These are phyloP conservation scores for Dalbergia cultrata DNA, from an alignment of 306 rosid genomes.

Conservation along the genomic window DNA sequence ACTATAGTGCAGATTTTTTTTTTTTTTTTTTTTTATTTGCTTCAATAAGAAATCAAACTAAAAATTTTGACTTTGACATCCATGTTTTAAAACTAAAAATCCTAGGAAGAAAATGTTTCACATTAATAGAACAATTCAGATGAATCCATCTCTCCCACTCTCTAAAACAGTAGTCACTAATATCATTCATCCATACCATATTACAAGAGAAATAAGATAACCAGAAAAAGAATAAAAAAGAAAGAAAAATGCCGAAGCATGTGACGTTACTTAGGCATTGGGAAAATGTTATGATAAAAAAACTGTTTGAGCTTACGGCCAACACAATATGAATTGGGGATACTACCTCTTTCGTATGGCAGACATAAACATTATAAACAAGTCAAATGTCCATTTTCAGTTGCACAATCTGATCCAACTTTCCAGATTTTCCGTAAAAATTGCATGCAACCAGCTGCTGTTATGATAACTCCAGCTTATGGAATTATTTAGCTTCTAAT, in stretches of 20 bases:
- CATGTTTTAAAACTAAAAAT: not conserved
- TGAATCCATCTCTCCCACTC: not conserved
- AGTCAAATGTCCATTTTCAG: slow-evolving; percentile 31
- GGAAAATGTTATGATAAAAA: not conserved
- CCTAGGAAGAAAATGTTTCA: not conserved
- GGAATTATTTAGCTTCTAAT: too few relatives aligned
- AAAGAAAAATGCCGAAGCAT: not conserved
- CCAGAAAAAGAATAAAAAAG: not conserved
- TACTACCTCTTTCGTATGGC: not conserved
- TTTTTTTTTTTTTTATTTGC: not conserved
- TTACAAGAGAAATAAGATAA: not conserved
- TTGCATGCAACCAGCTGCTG: too few relatives aligned
- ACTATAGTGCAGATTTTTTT: not conserved
- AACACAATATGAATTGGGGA: not conserved
- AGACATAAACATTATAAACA: not conserved
- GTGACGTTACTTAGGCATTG: not conserved
- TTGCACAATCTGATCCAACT: slow-evolving; percentile 10
- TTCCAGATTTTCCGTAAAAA: not conserved
- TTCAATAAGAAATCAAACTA: not conserved
- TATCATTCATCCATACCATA: slow-evolving; percentile 4
- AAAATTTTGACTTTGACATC: not conserved
- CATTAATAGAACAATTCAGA: not conserved
- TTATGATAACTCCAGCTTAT: too few relatives aligned
- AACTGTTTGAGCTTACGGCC: not conserved
- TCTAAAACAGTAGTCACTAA: not conserved